A percentile compares a stretch with the other conserved stretches of the same genome.
Conservation (phyloP, 768 basidiomycete species). For the Hericium rajendrae region DNA sequence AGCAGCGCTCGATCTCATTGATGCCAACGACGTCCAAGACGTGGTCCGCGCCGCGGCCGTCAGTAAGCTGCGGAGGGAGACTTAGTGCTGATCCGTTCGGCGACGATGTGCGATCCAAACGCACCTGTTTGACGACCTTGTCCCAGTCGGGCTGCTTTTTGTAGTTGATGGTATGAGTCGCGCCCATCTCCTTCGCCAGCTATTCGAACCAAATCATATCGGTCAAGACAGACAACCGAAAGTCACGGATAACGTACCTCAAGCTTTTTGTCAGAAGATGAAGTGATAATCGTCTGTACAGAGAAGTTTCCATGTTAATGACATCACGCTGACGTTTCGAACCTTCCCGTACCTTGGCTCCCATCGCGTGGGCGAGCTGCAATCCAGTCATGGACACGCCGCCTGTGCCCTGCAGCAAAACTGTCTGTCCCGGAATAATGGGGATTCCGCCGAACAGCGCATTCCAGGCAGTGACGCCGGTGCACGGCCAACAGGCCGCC, state of each 20-base stretch:
- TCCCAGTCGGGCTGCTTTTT: constrained; percentile 50
- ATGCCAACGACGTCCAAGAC: not conserved
- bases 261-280: constrained; percentile 57
- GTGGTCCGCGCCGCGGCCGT: not conserved
- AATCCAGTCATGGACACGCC: constrained; percentile 51
- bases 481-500: constrained; percentile 55
- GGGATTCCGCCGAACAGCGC: constrained; percentile 39
- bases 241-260: constrained; percentile 12
- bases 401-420: constrained; percentile 47
- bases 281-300: constrained; percentile 46
- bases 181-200: constrained; percentile 42
- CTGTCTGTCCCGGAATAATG: constrained; percentile 48
- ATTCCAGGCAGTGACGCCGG: constrained; percentile 58
- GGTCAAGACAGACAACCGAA: no score
- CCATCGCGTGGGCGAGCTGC: constrained; percentile 53
- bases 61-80: not conserved
- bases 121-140: constrained; percentile 1
- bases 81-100: not conserved
- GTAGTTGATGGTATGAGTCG: constrained; percentile 55
- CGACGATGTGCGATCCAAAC: not conserved
- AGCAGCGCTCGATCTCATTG: not conserved
- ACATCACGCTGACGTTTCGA: no score
- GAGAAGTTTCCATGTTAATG: no score
- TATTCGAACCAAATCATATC: not conserved
- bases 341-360: constrained; percentile 25